Evolutionary conservation across 1,284 basidiomycete species (phyloP).

Genomic region (Cutaneotrichosporon spelunceum): DNA sequence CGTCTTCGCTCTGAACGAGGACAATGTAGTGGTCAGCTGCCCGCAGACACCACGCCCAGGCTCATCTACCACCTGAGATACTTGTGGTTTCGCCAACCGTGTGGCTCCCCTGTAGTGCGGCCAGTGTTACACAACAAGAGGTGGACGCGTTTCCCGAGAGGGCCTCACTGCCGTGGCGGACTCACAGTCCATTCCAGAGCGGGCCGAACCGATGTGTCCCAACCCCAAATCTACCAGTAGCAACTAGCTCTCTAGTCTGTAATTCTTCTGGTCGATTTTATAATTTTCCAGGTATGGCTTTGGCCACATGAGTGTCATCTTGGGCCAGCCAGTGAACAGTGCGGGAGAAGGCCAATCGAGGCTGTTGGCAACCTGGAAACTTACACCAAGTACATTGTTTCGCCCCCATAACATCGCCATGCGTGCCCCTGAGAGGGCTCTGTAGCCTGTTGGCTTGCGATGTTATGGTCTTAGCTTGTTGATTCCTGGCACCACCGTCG

Average conservation of each 20-base stretch:
- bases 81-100: conserved; percentile 70
- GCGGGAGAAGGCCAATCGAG: too few species aligned
- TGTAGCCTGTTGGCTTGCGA: too few species aligned
- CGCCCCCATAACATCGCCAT: too few species aligned
- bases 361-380: too few species aligned
- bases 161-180: conserved; percentile 34
- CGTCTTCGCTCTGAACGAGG: conserved; percentile 5
- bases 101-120: conserved; percentile 71
- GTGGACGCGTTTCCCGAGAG: conserved; percentile 32
- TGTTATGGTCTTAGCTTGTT: too few species aligned
- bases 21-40: not conserved
- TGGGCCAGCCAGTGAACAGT: too few species aligned
- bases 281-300: not conserved
- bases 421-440: too few species aligned
- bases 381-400: too few species aligned
- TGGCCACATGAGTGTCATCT: not conserved
- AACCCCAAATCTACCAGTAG: not conserved
- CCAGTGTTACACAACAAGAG: conserved; percentile 57
- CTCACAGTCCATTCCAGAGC: not conserved
- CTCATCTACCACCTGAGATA: conserved; percentile 76
- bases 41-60: conserved; percentile 46
- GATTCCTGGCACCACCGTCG: too few species aligned
- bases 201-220: not conserved
- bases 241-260: not conserved
- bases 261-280: not conserved